Percentiles rank a stretch among this genome's conserved stretches.
phyloP scores from a whole-genome alignment of 176 grass and related monocot species.

The Otatea glauca region DNA sequence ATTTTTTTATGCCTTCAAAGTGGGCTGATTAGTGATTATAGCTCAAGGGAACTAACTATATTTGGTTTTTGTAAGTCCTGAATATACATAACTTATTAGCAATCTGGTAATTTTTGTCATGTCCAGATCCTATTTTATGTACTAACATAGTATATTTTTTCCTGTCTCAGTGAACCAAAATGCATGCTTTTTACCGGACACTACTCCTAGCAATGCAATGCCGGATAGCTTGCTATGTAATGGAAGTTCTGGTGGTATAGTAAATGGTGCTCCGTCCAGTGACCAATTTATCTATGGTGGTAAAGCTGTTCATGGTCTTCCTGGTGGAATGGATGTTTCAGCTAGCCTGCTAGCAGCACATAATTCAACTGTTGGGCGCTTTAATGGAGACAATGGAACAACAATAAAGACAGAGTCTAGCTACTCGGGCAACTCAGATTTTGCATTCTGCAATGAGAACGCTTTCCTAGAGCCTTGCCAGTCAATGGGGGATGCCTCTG shows the following conservation, averaged over 20 bases:
- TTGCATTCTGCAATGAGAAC: conserved; percentile 68
- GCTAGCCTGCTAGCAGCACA: conserved; percentile 61
- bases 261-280: conserved; percentile 63
- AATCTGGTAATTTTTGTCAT: background rate
- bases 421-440: conserved; percentile 72
- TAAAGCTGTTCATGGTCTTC: conserved; percentile 64
- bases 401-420: conserved; percentile 77
- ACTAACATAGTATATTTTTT: conserved; percentile 38
- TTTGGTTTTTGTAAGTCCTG: conserved; percentile 4
- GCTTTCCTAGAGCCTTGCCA: conserved; percentile 73
- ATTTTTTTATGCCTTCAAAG: conserved; percentile 17
- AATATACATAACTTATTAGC: background rate
- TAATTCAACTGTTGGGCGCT: conserved; percentile 54
- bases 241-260: conserved; percentile 61
- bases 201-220: conserved; percentile 53
- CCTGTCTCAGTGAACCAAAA: conserved; percentile 75
- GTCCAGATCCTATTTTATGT: conserved; percentile 8
- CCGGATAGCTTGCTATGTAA: conserved; percentile 71
- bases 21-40: background rate
- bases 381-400: conserved; percentile 70
- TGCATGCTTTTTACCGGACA: conserved; percentile 59
- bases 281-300: conserved; percentile 64
- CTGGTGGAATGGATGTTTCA: conserved; percentile 61
- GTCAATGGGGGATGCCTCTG: conserved; percentile 78
- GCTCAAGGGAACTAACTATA: background rate